Evolutionary conservation across 345 rosid genomes (phyloP).

Genomic region (Gossypium stocksii): DNA sequence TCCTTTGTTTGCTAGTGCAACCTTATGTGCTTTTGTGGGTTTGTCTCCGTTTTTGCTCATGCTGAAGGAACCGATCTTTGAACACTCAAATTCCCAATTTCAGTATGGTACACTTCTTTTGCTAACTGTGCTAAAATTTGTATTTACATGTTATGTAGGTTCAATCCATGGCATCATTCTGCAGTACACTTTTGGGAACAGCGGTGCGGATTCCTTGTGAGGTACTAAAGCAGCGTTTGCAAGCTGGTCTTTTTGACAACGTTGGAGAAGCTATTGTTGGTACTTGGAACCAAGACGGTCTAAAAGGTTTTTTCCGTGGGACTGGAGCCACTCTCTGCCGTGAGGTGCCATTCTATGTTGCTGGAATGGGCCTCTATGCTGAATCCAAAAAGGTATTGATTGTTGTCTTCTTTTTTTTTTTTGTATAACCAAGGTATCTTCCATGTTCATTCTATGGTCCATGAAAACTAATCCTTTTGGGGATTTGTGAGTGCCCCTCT

Average conservation of each 20-base stretch:
- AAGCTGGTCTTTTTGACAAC: slow-evolving; percentile 83
- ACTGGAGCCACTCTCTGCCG: slow-evolving; percentile 96
- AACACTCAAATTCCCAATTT: not conserved
- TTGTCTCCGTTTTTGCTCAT: not conserved
- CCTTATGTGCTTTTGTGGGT: not conserved
- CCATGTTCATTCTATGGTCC: too few species aligned
- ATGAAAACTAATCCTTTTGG: too few species aligned
- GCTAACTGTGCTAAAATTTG: not conserved
- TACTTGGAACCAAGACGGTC: slow-evolving; percentile 93
- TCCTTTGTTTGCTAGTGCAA: not conserved
- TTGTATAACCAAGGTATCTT: too few species aligned
- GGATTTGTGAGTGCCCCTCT: too few species aligned
- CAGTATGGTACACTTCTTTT: not conserved
- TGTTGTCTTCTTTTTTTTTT: not conserved
- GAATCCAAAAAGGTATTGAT: slow-evolving; percentile 90
- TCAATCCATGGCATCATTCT: slow-evolving; percentile 91
- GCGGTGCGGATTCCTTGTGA: slow-evolving; percentile 96
- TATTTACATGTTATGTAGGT: slow-evolving; percentile 46
- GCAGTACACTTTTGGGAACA: slow-evolving; percentile 92
- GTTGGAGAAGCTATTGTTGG: slow-evolving; percentile 89
- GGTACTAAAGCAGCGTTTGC: slow-evolving; percentile 95
- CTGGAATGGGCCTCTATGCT: slow-evolving; percentile 86
- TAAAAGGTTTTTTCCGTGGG: slow-evolving; percentile 92
- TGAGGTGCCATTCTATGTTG: slow-evolving; percentile 94
- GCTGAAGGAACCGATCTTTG: slow-evolving; percentile 1